A percentile compares a stretch with the other conserved stretches of the same genome.
Evolutionary conservation across 768 basidiomycete species (phyloP).

Genomic region (Mycena vulgaris): DNA sequence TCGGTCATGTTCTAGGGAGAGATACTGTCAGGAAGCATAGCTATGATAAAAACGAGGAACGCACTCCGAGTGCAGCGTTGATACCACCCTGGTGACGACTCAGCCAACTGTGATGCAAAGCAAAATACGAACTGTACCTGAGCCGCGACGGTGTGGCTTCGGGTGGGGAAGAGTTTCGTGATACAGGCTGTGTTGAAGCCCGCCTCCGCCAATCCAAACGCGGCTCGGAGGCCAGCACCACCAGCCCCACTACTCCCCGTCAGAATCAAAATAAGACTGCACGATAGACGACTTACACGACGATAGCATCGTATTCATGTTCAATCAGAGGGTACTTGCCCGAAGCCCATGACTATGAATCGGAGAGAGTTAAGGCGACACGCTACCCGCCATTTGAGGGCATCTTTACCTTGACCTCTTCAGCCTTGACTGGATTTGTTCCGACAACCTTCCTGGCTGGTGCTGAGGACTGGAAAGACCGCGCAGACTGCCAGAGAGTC

Average conservation of each 20-base stretch:
- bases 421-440: slow-evolving; percentile 83
- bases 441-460: slow-evolving; percentile 74
- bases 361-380: slow-evolving; percentile 36
- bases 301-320: slow-evolving; percentile 98
- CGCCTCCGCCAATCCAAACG: slow-evolving; percentile 98
- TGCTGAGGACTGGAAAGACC: slow-evolving; percentile 79
- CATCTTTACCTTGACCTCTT: slow-evolving; percentile 79
- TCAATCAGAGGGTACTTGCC: slow-evolving; percentile 98
- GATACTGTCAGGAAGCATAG: slow-evolving; percentile 25
- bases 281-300: slow-evolving; percentile 80
- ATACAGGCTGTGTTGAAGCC: slow-evolving; percentile 99
- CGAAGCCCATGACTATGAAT: slow-evolving; percentile 76
- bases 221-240: slow-evolving; percentile 97
- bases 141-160: slow-evolving; percentile 98
- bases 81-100: slow-evolving; percentile 84
- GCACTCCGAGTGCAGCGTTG: slow-evolving; percentile 95
- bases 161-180: slow-evolving; percentile 98
- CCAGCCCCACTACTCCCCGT: slow-evolving; percentile 84
- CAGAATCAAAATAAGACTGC: slow-evolving; percentile 7
- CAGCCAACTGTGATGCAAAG: slow-evolving; percentile 23
- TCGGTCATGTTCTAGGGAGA: slow-evolving; percentile 93
- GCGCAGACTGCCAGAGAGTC: slow-evolving; percentile 63
- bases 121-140: slow-evolving; percentile 68
- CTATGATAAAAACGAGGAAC: slow-evolving; percentile 46
- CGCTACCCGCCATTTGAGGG: slow-evolving; percentile 11